Evolutionary conservation across 805 yeast genomes (phyloP), one percentile per base, ranked within the genome.

Genomic region (Metschnikowia bowlesiae): DNA sequence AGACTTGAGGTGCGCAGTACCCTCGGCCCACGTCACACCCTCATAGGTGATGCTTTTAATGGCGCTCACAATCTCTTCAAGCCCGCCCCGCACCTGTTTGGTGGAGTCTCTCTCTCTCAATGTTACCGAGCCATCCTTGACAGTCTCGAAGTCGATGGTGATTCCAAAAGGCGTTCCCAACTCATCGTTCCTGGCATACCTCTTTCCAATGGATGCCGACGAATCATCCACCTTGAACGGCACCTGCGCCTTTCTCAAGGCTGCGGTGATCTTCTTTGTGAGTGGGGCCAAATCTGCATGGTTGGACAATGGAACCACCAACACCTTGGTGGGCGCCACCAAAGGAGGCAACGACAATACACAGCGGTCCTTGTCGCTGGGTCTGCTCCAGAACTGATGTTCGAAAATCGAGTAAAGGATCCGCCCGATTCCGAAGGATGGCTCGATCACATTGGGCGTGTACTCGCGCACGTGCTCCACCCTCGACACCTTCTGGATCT

Each of bases 371-470:
- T 88, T 85, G 55, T 84, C 80, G 67, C 87, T 97, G 16, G 96
- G 89, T 74, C 99, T 85, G 49, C 86, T 73, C 96, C 97, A 94
- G 87, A 85, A 94, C 46, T 82, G 79, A 73, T 94, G 99, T 76
- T 94, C 99, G 64, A 91, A 87, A 59, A 92, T 71, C 37, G 96
- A 81, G 75, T 94, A 94, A 58, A 94, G 76, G 69, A 95, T 89
- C 76, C 99, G 91, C 53, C 99, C 99, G 67, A 94, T 86, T 81
- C 99, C 99, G 65, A 94, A 94, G 6, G 99, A 94, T 55, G 99
- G 99, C 76, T 94, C 99, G 63, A 94, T 94, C 54, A 94, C 99
- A 67, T 88, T 90, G 55, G 99, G 99, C 58, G 89, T 88, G 74
- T 74, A 94, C 75, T 95, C 99, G 67, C 98, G 88, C 51, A 94